Base-by-base conservation (phyloP, 768 basidiomycete genomes). In the Tulasnella sp. region DNA sequence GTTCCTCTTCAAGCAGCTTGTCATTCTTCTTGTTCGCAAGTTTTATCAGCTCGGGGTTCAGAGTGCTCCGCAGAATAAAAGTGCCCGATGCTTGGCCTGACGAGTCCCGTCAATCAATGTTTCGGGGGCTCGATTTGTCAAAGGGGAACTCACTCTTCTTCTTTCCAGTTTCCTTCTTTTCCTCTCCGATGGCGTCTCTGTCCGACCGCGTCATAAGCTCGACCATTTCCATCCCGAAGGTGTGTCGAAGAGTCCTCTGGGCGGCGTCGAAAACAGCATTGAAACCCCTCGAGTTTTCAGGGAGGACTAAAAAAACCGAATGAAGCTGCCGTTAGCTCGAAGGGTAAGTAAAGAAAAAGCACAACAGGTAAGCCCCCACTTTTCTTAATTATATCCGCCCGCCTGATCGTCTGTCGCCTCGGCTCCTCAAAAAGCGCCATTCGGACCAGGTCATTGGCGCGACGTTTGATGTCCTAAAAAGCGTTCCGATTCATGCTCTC, bases 361-460 rank as follows among this genome's bases (percentile, higher is more conserved):
- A 80, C 80, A 21, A 21, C 1, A 18, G 34, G 6, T 2, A 14
- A 5, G 31, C 31, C 10, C 34, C 12, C 18, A 92, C 96, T 91
- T 88, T 94, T 94, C 86, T 96, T 96, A 52, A 88, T 90, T 74
- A 97, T 93, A 56, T 97, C 95, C n/a, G 96, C 93, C 56, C 94
- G 88, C 48, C 89, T 89, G 74, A 98, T 85, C 2, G 91, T 88
- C 16, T 86, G 84, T 75, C 94, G 88, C 83, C 88, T 90, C 77
- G 93, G 90, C 84, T 97, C 95, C 6, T 87, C 88, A 84, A 96
- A 97, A 58, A 98, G 87, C 2, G 95, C 94, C 34, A 95, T 88
- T 24, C 95, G 89, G 14, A 93, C 93, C 42, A 97, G 88, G 75
- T 92, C 90, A 74, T 89, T 87, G 0, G 93, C 93, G 84, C 90